Base-by-base conservation (phyloP, 1,139 yeast species). In the Magnusiomyces paraingens region DNA sequence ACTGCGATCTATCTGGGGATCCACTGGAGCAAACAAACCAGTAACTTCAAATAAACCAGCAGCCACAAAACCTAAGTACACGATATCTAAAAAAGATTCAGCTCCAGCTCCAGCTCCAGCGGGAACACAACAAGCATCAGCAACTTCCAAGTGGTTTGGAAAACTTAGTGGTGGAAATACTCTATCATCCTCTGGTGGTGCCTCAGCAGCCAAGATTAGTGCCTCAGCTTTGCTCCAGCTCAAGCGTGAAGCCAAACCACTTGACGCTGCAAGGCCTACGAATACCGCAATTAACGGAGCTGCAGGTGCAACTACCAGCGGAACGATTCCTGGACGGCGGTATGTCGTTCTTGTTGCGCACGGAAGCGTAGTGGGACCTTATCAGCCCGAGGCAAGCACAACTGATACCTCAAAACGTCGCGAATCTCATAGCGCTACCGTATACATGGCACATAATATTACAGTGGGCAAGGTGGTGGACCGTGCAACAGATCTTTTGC, bases 381-480 rank as follows among this genome's bases (percentile, higher is more conserved):
- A 44, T 17, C 21, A 18, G 12, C n/a, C 38, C 18, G 38, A 44
- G 15, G 40, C 47, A 8, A 18, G 20, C 10, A 5, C 10, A 18
- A 4, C 8, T 39, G 18, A 15, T 4, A 15, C 42, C 10, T 4
- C 32, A 4, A 8, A 26, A 8, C 32, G 32, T 8, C 64, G 66
- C 79, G 0, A 67, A 71, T 47, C 62, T 80, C 65, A 66, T 51
- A 65, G 60, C 18, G 59, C 64, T 22, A 77, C 83, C 0, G 64
- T 84, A 15, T 86, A 66, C 63, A 76, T 84, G 15, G 80, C 81
- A 41, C 78, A 79, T 59, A 72, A 76, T 36, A 84, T 93, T 88
- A 84, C 88, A 0, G 76, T 87, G 6, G 98, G 98, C 0, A 75
- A 87, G 59, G 84, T 84, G 1, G 69, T 89, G 49, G 98, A 91